Percentiles rank a stretch among this genome's conserved stretches.
These are phyloP conservation scores for Phytophthora pistaciae DNA, from an alignment of 352 stramenopile genomes.

Conservation along the genomic window DNA sequence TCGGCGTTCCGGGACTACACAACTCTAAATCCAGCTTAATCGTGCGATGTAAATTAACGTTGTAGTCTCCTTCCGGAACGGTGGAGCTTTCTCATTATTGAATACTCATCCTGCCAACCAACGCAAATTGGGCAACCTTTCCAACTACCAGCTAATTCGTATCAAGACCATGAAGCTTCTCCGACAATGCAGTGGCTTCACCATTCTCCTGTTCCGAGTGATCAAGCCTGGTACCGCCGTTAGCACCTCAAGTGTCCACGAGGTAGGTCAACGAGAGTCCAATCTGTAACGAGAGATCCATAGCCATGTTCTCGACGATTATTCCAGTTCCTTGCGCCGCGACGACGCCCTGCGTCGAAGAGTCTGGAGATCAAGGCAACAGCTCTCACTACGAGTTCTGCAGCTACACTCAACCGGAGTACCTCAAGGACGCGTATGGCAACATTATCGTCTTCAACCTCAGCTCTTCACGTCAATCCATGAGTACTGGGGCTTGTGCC, in stretches of 20 bases:
- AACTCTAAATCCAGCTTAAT: not conserved
- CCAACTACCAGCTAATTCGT: not conserved
- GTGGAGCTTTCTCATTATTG: not conserved
- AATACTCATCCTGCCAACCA: not conserved
- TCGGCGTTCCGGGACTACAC: not conserved
- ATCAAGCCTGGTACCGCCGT: slow-evolving; percentile 3
- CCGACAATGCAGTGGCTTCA: not conserved
- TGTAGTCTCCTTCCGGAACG: not conserved
- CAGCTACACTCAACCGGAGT: slow-evolving; percentile 7
- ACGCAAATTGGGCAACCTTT: not conserved
- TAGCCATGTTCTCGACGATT: slow-evolving; percentile 17
- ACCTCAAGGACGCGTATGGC: slow-evolving; percentile 12
- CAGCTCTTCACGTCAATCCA: not conserved
- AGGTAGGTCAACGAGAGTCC: slow-evolving; percentile 23
- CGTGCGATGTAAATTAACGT: not conserved
- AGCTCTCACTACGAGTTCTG: slow-evolving; percentile 8
- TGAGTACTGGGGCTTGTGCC: not conserved
- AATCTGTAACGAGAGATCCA: not conserved
- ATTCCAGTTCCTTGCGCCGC: not conserved
- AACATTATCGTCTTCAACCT: slow-evolving; percentile 3
- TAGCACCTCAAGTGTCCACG: not conserved
- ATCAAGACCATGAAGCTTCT: slow-evolving; percentile 1
- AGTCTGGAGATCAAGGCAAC: slow-evolving; percentile 8
- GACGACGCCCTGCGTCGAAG: slow-evolving; percentile 2
- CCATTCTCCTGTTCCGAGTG: slow-evolving; percentile 1